Evolutionary conservation across 192 early-diverging fungal species (phyloP), one percentile per base, ranked within the genome.

Genomic region (Coemansia sp.): DNA sequence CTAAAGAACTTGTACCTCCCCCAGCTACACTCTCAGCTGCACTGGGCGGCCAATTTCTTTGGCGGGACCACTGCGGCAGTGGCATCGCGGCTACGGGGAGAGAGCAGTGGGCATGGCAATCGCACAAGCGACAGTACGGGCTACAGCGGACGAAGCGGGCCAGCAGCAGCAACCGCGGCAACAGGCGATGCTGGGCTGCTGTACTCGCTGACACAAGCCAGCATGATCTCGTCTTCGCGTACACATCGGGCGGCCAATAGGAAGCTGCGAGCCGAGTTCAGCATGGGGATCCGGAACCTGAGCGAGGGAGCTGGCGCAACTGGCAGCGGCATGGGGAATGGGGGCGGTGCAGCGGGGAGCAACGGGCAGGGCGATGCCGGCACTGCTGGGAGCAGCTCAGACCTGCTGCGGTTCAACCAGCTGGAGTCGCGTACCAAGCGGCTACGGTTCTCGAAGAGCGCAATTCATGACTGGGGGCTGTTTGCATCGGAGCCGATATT

Each of bases 401-500:
- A 97, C 69, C 79, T 89, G 3, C 71, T 93, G 53, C 88, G 90
- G 56, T 96, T 95, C 69, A 93, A 93, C 55, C 92, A 94, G 75
- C 86, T 99, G 48, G 94, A 94, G 61, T 83, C 82, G 15, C 88
- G 94, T 5, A 91, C 89, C 54, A 95, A 96, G 70, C 81, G 88
- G 45, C 83, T 99, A 33, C 84, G 84, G 30, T 97, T 99, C 70
- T 91, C 88, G 3, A 91, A 90, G 64, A 90, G 87, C n/a, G 81
- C 85, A 14, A 99, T 99, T 65, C 97, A 99, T 74, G 93, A 97
- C 77, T 96, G 92, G 94, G 97, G 97, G 1, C 73, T 98, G 57
- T 99, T 96, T 87, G 93, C 97, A 6, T 80, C 87, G 53, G 94
- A 96, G 68, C 83, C 82, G n/a, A 97, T 99, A 54, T 88, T 90